A percentile compares a stretch with the other conserved stretches of the same genome.
phyloP scores from a whole-genome alignment of 306 rosid species.

The Quercus robur region DNA sequence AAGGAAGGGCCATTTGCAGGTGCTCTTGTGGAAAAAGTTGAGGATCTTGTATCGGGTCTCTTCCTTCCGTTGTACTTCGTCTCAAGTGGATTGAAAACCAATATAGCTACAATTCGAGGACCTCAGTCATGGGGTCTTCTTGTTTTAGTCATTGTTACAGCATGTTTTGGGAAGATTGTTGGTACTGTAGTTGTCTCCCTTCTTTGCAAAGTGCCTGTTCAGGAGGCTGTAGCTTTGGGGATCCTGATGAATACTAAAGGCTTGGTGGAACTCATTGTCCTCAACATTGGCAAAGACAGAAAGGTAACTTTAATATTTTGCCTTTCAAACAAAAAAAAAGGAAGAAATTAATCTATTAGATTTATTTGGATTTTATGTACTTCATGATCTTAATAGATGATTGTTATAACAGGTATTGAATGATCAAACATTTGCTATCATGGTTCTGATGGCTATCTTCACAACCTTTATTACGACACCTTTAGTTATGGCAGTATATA shows the following conservation, averaged over 20 bases:
- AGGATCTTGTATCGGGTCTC: conserved; percentile 86
- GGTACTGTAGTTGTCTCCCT: conserved; percentile 65
- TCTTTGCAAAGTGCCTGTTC: conserved; percentile 50
- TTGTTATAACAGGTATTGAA: conserved; percentile 68
- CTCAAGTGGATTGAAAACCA: conserved; percentile 87
- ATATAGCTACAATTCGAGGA: conserved; percentile 71
- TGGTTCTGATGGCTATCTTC: conserved; percentile 89
- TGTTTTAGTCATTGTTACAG: conserved; percentile 60
- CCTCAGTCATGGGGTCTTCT: conserved; percentile 83
- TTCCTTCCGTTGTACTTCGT: conserved; percentile 84
- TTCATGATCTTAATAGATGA: not conserved
- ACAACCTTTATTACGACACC: conserved; percentile 91
- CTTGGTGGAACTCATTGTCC: conserved; percentile 91
- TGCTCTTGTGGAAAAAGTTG: conserved; percentile 79
- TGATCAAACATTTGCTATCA: conserved; percentile 86
- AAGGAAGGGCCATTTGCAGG: conserved; percentile 74
- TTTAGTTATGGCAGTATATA: conserved; percentile 54
- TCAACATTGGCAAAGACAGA: conserved; percentile 87
- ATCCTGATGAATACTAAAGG: conserved; percentile 88
- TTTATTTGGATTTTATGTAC: not conserved
- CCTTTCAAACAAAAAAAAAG: not conserved
- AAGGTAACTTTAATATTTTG: conserved; percentile 43
- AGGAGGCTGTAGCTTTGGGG: conserved; percentile 69
- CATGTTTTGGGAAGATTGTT: conserved; percentile 80
- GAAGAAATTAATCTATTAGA: not conserved